These are phyloP conservation scores for Leptographium wingfieldii DNA, from an alignment of 2,329 filamentous ascomycete genomes.

Conservation along the genomic window DNA sequence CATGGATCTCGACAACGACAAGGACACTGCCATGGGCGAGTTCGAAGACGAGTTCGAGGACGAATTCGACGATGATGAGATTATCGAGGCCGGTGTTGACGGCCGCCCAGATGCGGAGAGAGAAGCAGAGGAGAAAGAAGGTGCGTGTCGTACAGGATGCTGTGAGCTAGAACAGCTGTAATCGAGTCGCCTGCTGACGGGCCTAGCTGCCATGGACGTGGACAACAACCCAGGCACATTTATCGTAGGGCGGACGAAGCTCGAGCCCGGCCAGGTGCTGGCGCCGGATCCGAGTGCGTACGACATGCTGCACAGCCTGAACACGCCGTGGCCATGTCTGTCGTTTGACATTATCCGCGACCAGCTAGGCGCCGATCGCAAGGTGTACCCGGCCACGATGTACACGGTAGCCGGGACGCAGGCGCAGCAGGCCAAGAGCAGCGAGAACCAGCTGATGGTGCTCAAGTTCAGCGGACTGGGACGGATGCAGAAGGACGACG, in stretches of 20 bases:
- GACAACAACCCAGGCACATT: slow-evolving; percentile 71
- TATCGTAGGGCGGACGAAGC: slow-evolving; percentile 85
- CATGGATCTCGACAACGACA: slow-evolving; percentile 52
- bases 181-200: neutral
- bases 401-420: slow-evolving; percentile 94
- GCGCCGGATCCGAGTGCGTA: slow-evolving; percentile 90
- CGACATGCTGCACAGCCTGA: slow-evolving; percentile 91
- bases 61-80: slow-evolving; percentile 76
- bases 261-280: slow-evolving; percentile 81
- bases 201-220: slow-evolving; percentile 64
- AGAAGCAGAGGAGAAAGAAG: slow-evolving; percentile 74
- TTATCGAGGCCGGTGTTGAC: slow-evolving; percentile 88
- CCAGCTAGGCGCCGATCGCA: slow-evolving; percentile 74
- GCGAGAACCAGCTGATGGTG: slow-evolving; percentile 88
- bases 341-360: slow-evolving; percentile 91
- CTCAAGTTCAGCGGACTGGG: slow-evolving; percentile 92
- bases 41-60: slow-evolving; percentile 95
- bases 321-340: slow-evolving; percentile 90
- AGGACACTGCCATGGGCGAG: slow-evolving; percentile 53
- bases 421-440: slow-evolving; percentile 59
- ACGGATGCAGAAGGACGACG: slow-evolving; percentile 56
- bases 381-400: slow-evolving; percentile 87
- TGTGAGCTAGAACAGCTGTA: no score
- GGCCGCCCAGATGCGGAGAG: slow-evolving; percentile 84
- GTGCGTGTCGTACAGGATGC: slow-evolving; percentile 29